Conservation (phyloP, 495 filamentous ascomycete genomes). For the Aspergillus indologenus region DNA sequence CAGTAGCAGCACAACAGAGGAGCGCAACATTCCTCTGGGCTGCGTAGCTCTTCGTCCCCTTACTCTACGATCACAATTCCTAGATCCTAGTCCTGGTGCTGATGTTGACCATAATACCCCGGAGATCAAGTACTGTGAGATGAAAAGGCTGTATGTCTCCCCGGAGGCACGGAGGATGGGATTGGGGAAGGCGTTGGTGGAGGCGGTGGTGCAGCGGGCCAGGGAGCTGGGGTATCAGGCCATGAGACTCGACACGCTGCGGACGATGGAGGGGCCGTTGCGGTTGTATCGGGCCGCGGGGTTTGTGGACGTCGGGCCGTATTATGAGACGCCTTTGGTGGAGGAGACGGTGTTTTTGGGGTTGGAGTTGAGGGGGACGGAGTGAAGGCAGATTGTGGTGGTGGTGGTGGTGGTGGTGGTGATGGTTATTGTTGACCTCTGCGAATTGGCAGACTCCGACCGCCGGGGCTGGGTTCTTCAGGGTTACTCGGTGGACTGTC, state of each 20-base stretch:
- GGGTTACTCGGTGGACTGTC: no score
- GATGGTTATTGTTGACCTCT: neutral
- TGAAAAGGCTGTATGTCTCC: constrained; percentile 57
- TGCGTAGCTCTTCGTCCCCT: constrained; percentile 42
- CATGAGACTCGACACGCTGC: constrained; percentile 56
- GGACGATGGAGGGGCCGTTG: constrained; percentile 51
- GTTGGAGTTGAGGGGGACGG: constrained; percentile 24
- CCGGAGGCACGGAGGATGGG: constrained; percentile 46
- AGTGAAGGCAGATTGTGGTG: neutral
- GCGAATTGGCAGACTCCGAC: neutral
- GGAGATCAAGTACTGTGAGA: constrained; percentile 48
- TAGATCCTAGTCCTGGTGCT: constrained; percentile 34
- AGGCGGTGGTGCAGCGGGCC: constrained; percentile 44
- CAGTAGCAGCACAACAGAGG: constrained; percentile 1
- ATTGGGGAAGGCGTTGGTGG: constrained; percentile 45
- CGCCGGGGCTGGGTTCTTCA: neutral
- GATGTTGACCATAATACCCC: no score
- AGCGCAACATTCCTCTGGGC: constrained; percentile 33
- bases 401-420: neutral
- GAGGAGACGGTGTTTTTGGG: constrained; percentile 44
- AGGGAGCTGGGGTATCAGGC: constrained; percentile 47
- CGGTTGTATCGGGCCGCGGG: constrained; percentile 48
- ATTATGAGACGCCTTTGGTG: constrained; percentile 56
- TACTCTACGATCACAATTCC: constrained; percentile 22
- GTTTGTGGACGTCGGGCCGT: constrained; percentile 51